Evolutionary conservation across 192 early-diverging fungal genomes (phyloP).

Genomic region (Backusella mclennaniae): DNA sequence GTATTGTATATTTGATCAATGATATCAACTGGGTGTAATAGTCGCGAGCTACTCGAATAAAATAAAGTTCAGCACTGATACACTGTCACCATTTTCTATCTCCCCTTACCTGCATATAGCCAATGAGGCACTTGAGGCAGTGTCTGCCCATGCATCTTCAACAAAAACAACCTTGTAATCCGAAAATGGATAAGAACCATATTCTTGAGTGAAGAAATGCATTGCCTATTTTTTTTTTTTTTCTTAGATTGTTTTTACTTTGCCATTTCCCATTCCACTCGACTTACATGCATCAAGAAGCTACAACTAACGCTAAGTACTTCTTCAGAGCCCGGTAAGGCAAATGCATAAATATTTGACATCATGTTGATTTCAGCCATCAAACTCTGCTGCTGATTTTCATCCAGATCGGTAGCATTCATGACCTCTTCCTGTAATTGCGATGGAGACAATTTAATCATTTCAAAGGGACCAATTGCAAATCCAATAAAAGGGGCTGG

Average conservation of each 20-base stretch:
- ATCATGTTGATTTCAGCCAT: slow-evolving; percentile 41
- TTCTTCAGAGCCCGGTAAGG: slow-evolving; percentile 53
- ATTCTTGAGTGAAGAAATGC: slow-evolving; percentile 85
- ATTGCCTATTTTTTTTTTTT: slow-evolving; percentile 51
- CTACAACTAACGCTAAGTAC: slow-evolving; percentile 64
- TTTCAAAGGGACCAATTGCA: slow-evolving; percentile 64
- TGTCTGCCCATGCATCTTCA: slow-evolving; percentile 67
- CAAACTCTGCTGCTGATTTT: slow-evolving; percentile 34
- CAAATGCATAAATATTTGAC: slow-evolving; percentile 66
- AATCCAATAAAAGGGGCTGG: slow-evolving; percentile 74
- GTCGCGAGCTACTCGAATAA: slow-evolving; percentile 14
- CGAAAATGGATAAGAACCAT: slow-evolving; percentile 84
- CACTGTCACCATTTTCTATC: background rate
- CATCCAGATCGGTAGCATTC: slow-evolving; percentile 29
- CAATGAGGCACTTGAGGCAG: slow-evolving; percentile 77
- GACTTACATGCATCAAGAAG: slow-evolving; percentile 56
- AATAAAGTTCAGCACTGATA: background rate
- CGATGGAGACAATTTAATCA: slow-evolving; percentile 39
- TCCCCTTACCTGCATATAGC: slow-evolving; percentile 59
- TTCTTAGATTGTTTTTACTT: background rate
- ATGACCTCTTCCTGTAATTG: slow-evolving; percentile 34
- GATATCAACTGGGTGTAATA: slow-evolving; percentile 70
- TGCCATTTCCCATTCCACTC: background rate
- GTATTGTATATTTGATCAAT: slow-evolving; percentile 92
- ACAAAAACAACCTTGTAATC: slow-evolving; percentile 89